Conservation (phyloP, 2,329 filamentous ascomycete species). For the Fusarium annulatum region DNA sequence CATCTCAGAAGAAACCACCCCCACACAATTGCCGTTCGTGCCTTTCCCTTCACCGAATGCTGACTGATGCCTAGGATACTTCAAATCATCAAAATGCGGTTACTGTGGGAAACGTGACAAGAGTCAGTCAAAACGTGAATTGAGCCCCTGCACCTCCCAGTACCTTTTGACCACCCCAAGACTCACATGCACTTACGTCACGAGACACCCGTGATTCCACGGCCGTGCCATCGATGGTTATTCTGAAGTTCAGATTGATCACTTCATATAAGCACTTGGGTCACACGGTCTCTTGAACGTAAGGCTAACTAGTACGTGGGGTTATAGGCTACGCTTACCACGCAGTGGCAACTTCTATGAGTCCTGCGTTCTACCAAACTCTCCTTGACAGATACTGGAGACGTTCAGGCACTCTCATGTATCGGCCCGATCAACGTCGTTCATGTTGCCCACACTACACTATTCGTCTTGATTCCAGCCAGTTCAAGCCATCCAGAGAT, state of each 20-base stretch:
- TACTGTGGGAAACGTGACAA: slow-evolving; percentile 62
- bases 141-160: slow-evolving; percentile 15
- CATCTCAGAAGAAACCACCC: slow-evolving; percentile 29
- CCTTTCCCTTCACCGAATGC: slow-evolving; percentile 22
- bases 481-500: slow-evolving; percentile 74
- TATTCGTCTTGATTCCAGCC: slow-evolving; percentile 74
- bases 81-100: slow-evolving; percentile 63
- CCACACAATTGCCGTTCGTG: slow-evolving; percentile 32
- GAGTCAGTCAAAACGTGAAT: slow-evolving; percentile 63
- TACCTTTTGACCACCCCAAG: neutral
- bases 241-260: slow-evolving; percentile 1
- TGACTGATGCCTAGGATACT: slow-evolving; percentile 57
- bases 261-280: neutral
- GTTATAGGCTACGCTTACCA: slow-evolving; percentile 78
- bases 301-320: slow-evolving; percentile 41
- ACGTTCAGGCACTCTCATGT: slow-evolving; percentile 76
- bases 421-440: slow-evolving; percentile 79
- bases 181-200: slow-evolving; percentile 9
- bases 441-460: slow-evolving; percentile 96
- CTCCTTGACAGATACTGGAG: slow-evolving; percentile 83
- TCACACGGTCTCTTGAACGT: slow-evolving; percentile 1
- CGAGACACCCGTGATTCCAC: neutral
- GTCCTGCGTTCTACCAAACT: slow-evolving; percentile 74
- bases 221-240: slow-evolving; percentile 15
- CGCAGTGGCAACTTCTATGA: slow-evolving; percentile 69